phyloP scores from a whole-genome alignment of 768 basidiomycete genomes.

The Neoboletus brunneissimus region DNA sequence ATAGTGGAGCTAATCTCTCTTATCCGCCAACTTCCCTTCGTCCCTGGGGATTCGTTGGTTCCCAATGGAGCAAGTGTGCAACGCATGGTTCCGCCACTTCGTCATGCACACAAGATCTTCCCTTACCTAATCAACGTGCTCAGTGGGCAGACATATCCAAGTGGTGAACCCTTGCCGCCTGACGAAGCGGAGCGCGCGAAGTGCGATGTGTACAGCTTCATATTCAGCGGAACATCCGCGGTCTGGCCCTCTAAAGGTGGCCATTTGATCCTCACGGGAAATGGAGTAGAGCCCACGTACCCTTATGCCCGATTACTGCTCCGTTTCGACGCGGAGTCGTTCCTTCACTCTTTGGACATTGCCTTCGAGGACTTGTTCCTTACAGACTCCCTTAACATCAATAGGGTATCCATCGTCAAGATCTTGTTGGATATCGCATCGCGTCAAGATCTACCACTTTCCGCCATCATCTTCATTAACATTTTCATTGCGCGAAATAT shows the following conservation, averaged over 20 bases:
- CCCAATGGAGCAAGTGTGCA: constrained; percentile 13
- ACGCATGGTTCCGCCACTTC: constrained; percentile 31
- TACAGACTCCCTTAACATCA: constrained; percentile 64
- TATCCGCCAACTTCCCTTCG: constrained; percentile 47
- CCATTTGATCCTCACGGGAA: constrained; percentile 70
- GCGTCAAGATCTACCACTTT: constrained; percentile 46
- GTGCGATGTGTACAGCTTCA: constrained; percentile 69
- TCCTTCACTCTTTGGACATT: constrained; percentile 90
- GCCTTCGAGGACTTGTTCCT: constrained; percentile 93
- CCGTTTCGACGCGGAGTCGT: constrained; percentile 88
- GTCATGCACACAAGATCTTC: constrained; percentile 89
- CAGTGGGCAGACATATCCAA: constrained; percentile 84
- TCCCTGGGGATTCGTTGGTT: neutral
- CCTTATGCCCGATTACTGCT: constrained; percentile 85
- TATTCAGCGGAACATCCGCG: constrained; percentile 79
- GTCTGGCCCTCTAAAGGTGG: constrained; percentile 80
- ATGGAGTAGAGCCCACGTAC: constrained; percentile 77
- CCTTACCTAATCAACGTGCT: constrained; percentile 81
- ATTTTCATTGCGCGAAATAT: constrained; percentile 97
- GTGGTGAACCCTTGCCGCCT: constrained; percentile 63
- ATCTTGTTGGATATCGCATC: constrained; percentile 79
- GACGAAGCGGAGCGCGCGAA: constrained; percentile 71
- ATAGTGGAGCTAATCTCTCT: constrained; percentile 80
- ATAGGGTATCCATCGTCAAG: constrained; percentile 78
- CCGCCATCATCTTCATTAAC: constrained; percentile 80